These are phyloP conservation scores for Oryza australiensis DNA, from an alignment of 176 grass and related monocot species.

Conservation along the genomic window DNA sequence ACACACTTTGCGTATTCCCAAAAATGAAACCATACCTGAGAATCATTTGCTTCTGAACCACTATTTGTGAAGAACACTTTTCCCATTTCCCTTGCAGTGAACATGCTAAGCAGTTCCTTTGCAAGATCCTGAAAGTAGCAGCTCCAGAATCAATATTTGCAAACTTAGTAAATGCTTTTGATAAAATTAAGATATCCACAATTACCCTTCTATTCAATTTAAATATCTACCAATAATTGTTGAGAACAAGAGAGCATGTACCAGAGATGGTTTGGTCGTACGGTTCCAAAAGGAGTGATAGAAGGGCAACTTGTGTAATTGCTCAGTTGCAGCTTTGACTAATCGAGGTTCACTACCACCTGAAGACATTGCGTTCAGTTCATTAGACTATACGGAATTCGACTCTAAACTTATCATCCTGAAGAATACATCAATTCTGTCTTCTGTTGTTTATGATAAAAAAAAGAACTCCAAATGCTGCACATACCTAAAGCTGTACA, in stretches of 20 bases:
- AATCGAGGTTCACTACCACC: constrained; percentile 88
- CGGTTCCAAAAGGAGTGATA: constrained; percentile 99
- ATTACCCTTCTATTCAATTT: not conserved
- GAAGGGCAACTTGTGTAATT: constrained; percentile 91
- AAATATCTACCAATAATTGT: not conserved
- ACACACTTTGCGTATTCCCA: too few relatives aligned
- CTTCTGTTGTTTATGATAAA: not conserved
- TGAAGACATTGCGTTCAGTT: constrained; percentile 43
- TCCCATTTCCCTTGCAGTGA: constrained; percentile 88
- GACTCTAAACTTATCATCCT: not conserved
- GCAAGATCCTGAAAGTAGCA: constrained; percentile 80
- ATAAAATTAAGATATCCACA: not conserved
- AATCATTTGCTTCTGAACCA: constrained; percentile 99
- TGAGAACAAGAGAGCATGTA: constrained; percentile 34
- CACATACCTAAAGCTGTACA: constrained; percentile 89
- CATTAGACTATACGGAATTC: constrained; percentile 4
- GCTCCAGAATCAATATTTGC: not conserved
- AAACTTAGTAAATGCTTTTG: not conserved
- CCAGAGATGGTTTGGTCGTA: constrained; percentile 89
- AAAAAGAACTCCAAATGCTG: not conserved
- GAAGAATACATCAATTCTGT: not conserved
- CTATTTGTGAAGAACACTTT: constrained; percentile 98
- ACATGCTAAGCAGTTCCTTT: constrained; percentile 73
- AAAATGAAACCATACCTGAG: constrained; percentile 53
- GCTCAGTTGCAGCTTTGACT: constrained; percentile 79